Evolutionary conservation across 768 basidiomycete species (phyloP), one percentile per base, ranked within the genome.

Genomic region (Leccinum broughii): DNA sequence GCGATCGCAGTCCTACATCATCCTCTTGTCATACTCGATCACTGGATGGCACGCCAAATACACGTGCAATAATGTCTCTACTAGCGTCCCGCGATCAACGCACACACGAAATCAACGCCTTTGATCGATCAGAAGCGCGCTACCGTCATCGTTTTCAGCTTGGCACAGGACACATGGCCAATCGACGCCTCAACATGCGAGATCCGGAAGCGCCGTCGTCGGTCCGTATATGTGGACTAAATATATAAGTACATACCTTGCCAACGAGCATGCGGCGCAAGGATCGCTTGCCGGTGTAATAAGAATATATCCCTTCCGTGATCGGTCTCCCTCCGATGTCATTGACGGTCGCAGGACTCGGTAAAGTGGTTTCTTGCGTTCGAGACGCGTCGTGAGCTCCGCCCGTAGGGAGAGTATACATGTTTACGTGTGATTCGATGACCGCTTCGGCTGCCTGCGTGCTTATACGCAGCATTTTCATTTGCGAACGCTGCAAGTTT

Each of bases 391-490:
- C 46, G 13, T 53, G 50, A 17, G 39, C 22, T 28, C n/a, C 48
- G 9, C 51, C 48, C 6, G 44, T n/a, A 15, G 35, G 51, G 28
- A 56, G 24, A 30, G 75, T 69, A 56, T 79, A 79, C 63, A 79
- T 62, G 61, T 70, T 71, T 13, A 74, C 68, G 59, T 79, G 78
- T 41, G 76, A 71, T 44, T 74, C 70, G 7, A 78, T 66, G n/a
- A 75, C 67, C 13, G 66, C 61, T 32, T 77, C 73, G 3, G 77
- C 73, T 6, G 65, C 54, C 17, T 69, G 58, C 3, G 66, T 52
- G 20, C 67, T 69, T 14, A 75, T 56, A 20, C 66, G 62, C 34
- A 59, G 58, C 9, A 62, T 64, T 26, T 68, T 72, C 58, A 79
- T 68, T 58, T 68, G 68, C 34, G 58, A 64, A 41, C 78, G 70